Conservation (phyloP, 768 basidiomycete species). For the Cyclocybe aegerita region DNA sequence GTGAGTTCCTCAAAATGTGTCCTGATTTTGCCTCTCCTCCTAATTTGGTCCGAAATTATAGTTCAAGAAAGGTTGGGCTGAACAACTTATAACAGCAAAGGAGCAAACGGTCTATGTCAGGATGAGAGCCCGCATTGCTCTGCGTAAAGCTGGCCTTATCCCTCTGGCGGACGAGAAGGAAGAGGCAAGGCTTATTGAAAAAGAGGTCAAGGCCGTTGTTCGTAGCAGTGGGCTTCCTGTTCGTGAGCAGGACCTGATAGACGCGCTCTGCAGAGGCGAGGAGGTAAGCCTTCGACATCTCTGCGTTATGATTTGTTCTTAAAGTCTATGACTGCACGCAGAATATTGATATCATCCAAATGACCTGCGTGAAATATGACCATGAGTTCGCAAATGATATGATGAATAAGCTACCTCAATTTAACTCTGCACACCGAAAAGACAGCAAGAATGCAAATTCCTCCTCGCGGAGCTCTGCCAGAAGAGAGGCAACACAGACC, state of each 20-base stretch:
- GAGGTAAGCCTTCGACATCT: conserved; percentile 18
- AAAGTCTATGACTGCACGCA: conserved; percentile 5
- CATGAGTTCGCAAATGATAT: conserved; percentile 27
- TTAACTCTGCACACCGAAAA: too few relatives aligned
- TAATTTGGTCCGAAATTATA: background rate
- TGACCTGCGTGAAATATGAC: conserved; percentile 31
- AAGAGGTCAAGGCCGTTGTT: conserved; percentile 13
- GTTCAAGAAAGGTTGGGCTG: conserved; percentile 19
- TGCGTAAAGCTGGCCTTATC: conserved; percentile 14
- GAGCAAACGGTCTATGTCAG: conserved; percentile 15
- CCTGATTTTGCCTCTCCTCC: background rate
- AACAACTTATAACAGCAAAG: conserved; percentile 7
- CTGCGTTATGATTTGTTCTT: background rate
- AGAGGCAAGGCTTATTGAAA: conserved; percentile 3
- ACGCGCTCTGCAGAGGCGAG: conserved; percentile 26
- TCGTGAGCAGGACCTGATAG: conserved; percentile 11
- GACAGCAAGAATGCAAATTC: too few relatives aligned
- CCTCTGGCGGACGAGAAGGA: conserved; percentile 10
- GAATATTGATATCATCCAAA: conserved; percentile 28
- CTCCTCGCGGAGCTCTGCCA: too few relatives aligned
- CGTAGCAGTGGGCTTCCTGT: conserved; percentile 3
- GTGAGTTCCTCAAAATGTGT: conserved; percentile 1
- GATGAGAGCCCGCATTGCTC: conserved; percentile 26
- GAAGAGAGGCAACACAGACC: too few relatives aligned
- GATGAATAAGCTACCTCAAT: background rate